Evolutionary conservation across 2,329 filamentous ascomycete species (phyloP).

Genomic region (Bertia moriformis): DNA sequence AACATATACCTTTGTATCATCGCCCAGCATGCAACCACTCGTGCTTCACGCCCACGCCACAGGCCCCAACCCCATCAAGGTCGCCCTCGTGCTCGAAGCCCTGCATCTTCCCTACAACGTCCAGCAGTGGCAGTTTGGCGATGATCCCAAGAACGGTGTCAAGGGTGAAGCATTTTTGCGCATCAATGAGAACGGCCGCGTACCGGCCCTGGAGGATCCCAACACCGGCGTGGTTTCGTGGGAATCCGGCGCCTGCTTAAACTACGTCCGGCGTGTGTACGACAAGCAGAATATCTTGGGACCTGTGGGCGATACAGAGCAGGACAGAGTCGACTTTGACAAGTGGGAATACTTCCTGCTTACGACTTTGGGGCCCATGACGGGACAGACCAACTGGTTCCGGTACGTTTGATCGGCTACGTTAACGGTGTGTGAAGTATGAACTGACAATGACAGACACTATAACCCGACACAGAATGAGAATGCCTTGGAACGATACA

Average conservation of each 20-base stretch:
- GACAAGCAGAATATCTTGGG: conserved; percentile 21
- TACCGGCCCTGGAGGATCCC: conserved; percentile 19
- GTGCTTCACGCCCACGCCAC: conserved; percentile 21
- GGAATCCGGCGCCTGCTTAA: conserved; percentile 22
- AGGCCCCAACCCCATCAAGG: conserved; percentile 25
- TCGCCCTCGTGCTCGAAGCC: conserved; percentile 22
- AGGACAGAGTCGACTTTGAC: conserved; percentile 25
- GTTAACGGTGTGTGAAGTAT: neutral
- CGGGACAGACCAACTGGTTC: conserved; percentile 23
- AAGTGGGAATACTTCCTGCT: conserved; percentile 28
- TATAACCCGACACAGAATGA: conserved; percentile 22
- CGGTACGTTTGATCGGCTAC: conserved; percentile 5
- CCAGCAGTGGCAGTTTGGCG: conserved; percentile 23
- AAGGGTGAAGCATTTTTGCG: conserved; percentile 19
- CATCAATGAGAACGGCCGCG: conserved; percentile 27
- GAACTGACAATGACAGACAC: conserved; percentile 7
- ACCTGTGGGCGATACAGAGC: conserved; percentile 15
- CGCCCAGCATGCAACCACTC: conserved; percentile 18
- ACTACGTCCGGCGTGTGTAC: conserved; percentile 21
- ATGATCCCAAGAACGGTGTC: conserved; percentile 18
- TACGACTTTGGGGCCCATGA: conserved; percentile 23
- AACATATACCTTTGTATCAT: no score
- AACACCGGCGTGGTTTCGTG: conserved; percentile 19
- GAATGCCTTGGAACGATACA: conserved; percentile 21
- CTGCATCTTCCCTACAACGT: conserved; percentile 22